Conservation (phyloP, 805 yeast species). For the Lipomyces sp. region DNA sequence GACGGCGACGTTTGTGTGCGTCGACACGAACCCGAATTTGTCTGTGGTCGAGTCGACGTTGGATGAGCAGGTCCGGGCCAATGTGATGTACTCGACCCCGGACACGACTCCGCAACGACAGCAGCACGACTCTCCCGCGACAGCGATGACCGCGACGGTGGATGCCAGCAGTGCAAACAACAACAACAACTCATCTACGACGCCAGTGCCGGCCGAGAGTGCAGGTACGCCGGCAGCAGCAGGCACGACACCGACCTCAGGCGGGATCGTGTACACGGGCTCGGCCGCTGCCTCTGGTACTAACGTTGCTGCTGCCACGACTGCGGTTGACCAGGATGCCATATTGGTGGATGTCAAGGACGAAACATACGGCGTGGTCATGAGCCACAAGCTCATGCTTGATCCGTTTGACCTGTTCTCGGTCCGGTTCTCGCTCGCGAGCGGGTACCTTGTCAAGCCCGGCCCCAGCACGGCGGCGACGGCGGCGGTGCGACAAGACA, state of each 20-base stretch:
- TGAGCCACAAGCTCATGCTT: conserved; percentile 30
- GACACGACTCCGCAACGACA: conserved; percentile 19
- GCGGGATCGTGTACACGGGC: no score
- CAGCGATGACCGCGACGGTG: conserved; percentile 33
- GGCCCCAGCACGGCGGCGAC: background rate
- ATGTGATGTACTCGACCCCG: conserved; percentile 21
- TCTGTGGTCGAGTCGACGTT: conserved; percentile 28
- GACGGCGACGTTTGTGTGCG: conserved; percentile 21
- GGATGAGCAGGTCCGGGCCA: conserved; percentile 12
- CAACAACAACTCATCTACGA: background rate
- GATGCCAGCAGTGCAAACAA: no score
- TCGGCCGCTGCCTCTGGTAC: no score
- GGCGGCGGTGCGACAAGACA: no score
- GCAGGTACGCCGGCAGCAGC: background rate
- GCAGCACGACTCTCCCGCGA: conserved; percentile 43
- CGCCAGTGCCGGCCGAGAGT: no score
- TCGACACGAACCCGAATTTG: conserved; percentile 29
- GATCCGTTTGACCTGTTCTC: conserved; percentile 24
- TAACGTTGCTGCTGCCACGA: conserved; percentile 8
- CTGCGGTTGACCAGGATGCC: conserved; percentile 32
- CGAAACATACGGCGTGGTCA: conserved; percentile 42
- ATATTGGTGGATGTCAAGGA: conserved; percentile 43
- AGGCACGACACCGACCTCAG: background rate
- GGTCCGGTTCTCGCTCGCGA: conserved; percentile 28
- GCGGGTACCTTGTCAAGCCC: conserved; percentile 36